Conservation (phyloP, 2,329 filamentous ascomycete genomes). For the Claviceps monticola region DNA sequence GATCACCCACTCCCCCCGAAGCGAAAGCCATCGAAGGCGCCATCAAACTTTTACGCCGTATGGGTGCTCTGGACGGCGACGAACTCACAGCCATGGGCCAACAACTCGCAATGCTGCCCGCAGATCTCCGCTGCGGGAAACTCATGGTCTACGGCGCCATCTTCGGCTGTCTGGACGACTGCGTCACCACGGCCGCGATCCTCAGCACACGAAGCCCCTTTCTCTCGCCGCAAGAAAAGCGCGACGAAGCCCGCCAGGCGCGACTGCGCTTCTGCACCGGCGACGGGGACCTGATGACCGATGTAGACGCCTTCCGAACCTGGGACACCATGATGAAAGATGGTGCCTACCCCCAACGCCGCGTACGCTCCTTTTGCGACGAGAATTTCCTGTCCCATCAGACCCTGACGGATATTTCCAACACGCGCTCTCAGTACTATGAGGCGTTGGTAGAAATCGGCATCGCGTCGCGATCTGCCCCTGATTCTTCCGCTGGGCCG, state of each 20-base stretch:
- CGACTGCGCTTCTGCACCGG: constrained; percentile 58
- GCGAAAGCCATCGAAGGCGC: constrained; percentile 76
- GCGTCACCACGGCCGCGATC: constrained; percentile 78
- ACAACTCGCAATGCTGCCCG: constrained; percentile 89
- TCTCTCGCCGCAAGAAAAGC: constrained; percentile 65
- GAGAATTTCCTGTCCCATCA: constrained; percentile 74
- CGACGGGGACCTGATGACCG: constrained; percentile 80
- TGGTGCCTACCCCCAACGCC: constrained; percentile 46
- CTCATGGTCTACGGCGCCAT: constrained; percentile 90
- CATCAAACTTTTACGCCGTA: constrained; percentile 61
- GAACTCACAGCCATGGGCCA: constrained; percentile 82
- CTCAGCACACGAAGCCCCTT: constrained; percentile 85
- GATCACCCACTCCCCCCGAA: constrained; percentile 80
- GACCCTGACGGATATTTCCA: constrained; percentile 76
- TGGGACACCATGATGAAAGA: constrained; percentile 58
- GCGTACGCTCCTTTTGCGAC: constrained; percentile 65
- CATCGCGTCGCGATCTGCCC: constrained; percentile 42
- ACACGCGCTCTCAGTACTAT: constrained; percentile 75
- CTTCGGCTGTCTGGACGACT: constrained; percentile 82
- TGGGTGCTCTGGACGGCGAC: constrained; percentile 78
- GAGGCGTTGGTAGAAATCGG: constrained; percentile 75
- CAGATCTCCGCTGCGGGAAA: constrained; percentile 85
- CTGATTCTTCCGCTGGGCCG: constrained; percentile 14
- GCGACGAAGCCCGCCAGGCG: constrained; percentile 68
- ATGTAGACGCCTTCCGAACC: constrained; percentile 68